A percentile compares a stretch with the other conserved stretches of the same genome.
These are phyloP conservation scores for Sanghuangporus weigelae DNA, from an alignment of 1,284 basidiomycete species.

Conservation along the genomic window DNA sequence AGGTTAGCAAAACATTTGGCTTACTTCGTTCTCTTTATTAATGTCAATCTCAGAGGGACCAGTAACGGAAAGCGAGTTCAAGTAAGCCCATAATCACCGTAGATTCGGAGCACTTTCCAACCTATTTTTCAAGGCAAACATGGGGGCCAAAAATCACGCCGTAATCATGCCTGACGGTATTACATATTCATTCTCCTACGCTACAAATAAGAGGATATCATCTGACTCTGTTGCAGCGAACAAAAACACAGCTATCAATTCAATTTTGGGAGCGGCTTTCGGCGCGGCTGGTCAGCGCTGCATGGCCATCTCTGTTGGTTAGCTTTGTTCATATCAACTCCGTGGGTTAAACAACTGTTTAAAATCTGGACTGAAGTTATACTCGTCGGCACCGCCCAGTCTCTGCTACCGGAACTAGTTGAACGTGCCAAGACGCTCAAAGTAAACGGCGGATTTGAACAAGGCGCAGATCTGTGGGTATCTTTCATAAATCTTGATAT, in stretches of 20 bases:
- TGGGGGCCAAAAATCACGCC: constrained; percentile 97
- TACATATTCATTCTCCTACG: constrained; percentile 15
- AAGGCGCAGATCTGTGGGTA: constrained; percentile 78
- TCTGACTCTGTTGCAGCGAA: constrained; percentile 60
- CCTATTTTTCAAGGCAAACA: constrained; percentile 56
- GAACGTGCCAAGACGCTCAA: constrained; percentile 80
- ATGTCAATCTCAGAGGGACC: constrained; percentile 51
- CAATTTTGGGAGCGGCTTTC: constrained; percentile 92
- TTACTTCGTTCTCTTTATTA: constrained; percentile 11
- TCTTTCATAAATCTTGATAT: not conserved
- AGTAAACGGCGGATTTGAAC: constrained; percentile 89
- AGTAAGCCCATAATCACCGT: constrained; percentile 29
- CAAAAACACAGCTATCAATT: constrained; percentile 90
- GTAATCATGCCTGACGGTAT: constrained; percentile 92
- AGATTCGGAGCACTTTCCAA: not conserved
- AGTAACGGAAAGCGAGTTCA: constrained; percentile 91
- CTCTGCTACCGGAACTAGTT: constrained; percentile 85
- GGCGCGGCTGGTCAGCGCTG: constrained; percentile 97
- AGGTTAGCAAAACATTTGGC: constrained; percentile 39
- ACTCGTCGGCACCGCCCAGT: constrained; percentile 78
- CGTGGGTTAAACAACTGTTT: not conserved
- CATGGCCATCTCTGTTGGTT: constrained; percentile 90
- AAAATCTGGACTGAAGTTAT: constrained; percentile 42
- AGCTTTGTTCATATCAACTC: constrained; percentile 22
- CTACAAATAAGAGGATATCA: not conserved